phyloP scores from a whole-genome alignment of 176 grass and related monocot genomes.

The Chrysopogon serrulatus region DNA sequence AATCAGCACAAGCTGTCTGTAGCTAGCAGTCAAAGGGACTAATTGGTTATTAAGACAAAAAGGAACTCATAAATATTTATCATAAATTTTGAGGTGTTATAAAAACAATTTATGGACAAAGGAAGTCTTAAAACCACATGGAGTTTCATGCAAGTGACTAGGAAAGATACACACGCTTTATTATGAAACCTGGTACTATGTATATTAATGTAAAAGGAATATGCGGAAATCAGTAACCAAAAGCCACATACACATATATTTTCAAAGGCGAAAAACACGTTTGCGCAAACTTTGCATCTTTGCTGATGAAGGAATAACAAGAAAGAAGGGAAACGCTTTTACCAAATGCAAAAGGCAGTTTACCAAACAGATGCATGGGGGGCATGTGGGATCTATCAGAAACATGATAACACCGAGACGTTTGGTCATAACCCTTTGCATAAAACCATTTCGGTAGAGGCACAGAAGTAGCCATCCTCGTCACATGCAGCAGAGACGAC shows the following conservation, averaged over 20 bases:
- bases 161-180: neutral
- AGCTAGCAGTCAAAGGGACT: neutral
- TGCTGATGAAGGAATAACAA: neutral
- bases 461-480: constrained; percentile 7
- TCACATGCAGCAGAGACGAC: constrained; percentile 15
- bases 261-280: neutral
- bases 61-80: neutral
- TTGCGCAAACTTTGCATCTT: neutral
- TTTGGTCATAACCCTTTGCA: neutral
- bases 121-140: neutral
- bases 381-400: constrained; percentile 15
- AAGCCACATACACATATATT: neutral
- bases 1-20: neutral
- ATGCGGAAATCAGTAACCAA: neutral
- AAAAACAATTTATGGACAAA: neutral
- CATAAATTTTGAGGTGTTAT: neutral
- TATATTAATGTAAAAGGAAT: neutral
- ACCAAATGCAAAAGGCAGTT: neutral
- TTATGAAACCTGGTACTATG: neutral
- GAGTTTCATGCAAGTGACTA: neutral
- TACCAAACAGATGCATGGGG: constrained; percentile 13
- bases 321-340: neutral
- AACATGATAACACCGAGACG: neutral
- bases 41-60: neutral
- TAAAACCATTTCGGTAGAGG: constrained; percentile 15